These are phyloP conservation scores for Aspergillus terreus DNA, from an alignment of 2,329 filamentous ascomycete genomes.

Conservation along the genomic window DNA sequence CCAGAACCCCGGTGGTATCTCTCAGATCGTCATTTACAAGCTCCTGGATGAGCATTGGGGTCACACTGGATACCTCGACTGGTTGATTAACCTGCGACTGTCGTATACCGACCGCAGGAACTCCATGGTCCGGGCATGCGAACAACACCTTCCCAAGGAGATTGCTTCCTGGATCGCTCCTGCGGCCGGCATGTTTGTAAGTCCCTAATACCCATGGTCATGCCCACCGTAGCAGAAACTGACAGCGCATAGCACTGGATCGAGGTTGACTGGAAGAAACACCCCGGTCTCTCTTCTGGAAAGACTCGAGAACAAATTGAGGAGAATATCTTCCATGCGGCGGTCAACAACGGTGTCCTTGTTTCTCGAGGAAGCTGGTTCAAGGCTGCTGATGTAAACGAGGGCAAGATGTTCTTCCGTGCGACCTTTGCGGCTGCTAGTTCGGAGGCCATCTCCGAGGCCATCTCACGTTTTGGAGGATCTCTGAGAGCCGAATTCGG, in stretches of 20 bases:
- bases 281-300: slow-evolving; percentile 37
- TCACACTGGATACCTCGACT: slow-evolving; percentile 81
- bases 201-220: slow-evolving; percentile 33
- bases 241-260: slow-evolving; percentile 42
- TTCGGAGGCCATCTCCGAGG: slow-evolving; percentile 65
- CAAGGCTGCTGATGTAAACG: slow-evolving; percentile 64
- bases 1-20: slow-evolving; percentile 81
- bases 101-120: slow-evolving; percentile 80
- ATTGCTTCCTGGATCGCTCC: slow-evolving; percentile 78
- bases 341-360: slow-evolving; percentile 73
- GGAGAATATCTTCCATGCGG: slow-evolving; percentile 76
- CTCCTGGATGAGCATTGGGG: slow-evolving; percentile 93
- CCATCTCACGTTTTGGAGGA: slow-evolving; percentile 70
- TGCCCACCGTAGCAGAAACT: neutral
- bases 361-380: slow-evolving; percentile 90
- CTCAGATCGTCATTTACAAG: slow-evolving; percentile 81
- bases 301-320: slow-evolving; percentile 57
- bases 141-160: slow-evolving; percentile 68
- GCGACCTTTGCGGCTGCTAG: slow-evolving; percentile 83
- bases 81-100: slow-evolving; percentile 76
- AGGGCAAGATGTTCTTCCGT: slow-evolving; percentile 74
- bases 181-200: slow-evolving; percentile 89
- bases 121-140: slow-evolving; percentile 73
- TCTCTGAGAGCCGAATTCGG: slow-evolving; percentile 64
- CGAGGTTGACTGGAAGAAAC: slow-evolving; percentile 44